A percentile compares a stretch with the other conserved stretches of the same genome.
These are phyloP conservation scores for Nicotiana tabacum DNA, from an alignment of 257 asterid species.

Conservation along the genomic window DNA sequence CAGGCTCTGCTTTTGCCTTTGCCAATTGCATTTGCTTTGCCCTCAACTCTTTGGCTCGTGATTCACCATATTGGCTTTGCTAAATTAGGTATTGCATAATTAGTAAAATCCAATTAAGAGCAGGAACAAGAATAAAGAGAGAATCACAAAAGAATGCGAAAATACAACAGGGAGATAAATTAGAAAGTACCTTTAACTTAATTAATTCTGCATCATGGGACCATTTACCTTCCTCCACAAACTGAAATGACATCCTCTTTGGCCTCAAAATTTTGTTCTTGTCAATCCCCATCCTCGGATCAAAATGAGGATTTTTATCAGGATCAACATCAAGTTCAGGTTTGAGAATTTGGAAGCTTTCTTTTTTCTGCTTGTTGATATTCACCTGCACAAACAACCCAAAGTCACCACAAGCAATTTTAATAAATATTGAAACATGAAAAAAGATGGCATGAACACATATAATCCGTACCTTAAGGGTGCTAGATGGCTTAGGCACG, in stretches of 20 bases:
- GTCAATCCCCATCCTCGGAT: slow-evolving; percentile 82
- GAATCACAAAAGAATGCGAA: not conserved
- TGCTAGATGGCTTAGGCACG: slow-evolving; percentile 74
- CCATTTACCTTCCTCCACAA: slow-evolving; percentile 99
- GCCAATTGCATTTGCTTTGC: slow-evolving; percentile 91
- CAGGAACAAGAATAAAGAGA: slow-evolving; percentile 6
- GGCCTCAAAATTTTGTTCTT: slow-evolving; percentile 82
- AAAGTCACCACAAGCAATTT: not conserved
- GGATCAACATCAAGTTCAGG: slow-evolving; percentile 96
- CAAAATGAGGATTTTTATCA: slow-evolving; percentile 78
- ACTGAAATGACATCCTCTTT: slow-evolving; percentile 74
- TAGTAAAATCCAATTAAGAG: slow-evolving; percentile 8
- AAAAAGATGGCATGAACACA: not conserved
- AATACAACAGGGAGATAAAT: not conserved
- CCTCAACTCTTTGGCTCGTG: slow-evolving; percentile 85
- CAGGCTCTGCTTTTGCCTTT: slow-evolving; percentile 85
- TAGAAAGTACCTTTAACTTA: slow-evolving; percentile 56
- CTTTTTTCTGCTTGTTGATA: slow-evolving; percentile 93
- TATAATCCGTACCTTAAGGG: slow-evolving; percentile 65
- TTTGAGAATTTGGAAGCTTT: slow-evolving; percentile 90
- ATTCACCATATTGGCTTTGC: slow-evolving; percentile 93
- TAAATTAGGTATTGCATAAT: slow-evolving; percentile 12
- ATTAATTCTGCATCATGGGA: slow-evolving; percentile 81
- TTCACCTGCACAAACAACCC: slow-evolving; percentile 52
- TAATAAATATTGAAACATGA: not conserved